These are phyloP conservation scores for Kandelia obovata DNA, from an alignment of 345 rosid species.

Conservation along the genomic window DNA sequence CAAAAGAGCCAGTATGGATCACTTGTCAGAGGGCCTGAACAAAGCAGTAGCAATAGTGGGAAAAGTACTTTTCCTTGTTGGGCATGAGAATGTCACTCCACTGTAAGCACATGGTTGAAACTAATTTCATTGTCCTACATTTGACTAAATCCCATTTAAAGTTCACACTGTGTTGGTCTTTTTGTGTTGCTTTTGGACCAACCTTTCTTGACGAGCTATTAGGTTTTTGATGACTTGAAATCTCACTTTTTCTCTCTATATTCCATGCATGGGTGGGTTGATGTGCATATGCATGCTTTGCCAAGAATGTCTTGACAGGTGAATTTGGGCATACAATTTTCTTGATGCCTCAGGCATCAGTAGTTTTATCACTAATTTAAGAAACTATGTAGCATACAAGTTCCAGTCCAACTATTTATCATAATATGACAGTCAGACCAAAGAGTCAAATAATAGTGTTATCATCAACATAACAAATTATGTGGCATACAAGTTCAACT, in stretches of 20 bases:
- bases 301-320: neutral
- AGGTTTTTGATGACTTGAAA: neutral
- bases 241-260: neutral
- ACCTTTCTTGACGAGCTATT: neutral
- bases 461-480: too few relatives aligned
- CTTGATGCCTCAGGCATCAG: too few relatives aligned
- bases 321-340: neutral
- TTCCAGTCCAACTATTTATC: too few relatives aligned
- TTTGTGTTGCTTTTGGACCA: neutral
- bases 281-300: neutral
- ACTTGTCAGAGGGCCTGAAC: constrained; percentile 56
- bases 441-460: too few relatives aligned
- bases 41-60: constrained; percentile 53
- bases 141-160: neutral
- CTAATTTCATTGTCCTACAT: neutral
- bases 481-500: too few relatives aligned
- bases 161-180: too few relatives aligned
- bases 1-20: constrained; percentile 41
- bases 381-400: too few relatives aligned
- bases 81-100: constrained; percentile 58
- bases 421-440: too few relatives aligned
- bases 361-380: neutral
- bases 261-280: neutral
- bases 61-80: constrained; percentile 56
- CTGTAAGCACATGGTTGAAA: constrained; percentile 42